Evolutionary conservation across 2,329 filamentous ascomycete genomes (phyloP).

Genomic region (Tolypocladium cylindrosporum): DNA sequence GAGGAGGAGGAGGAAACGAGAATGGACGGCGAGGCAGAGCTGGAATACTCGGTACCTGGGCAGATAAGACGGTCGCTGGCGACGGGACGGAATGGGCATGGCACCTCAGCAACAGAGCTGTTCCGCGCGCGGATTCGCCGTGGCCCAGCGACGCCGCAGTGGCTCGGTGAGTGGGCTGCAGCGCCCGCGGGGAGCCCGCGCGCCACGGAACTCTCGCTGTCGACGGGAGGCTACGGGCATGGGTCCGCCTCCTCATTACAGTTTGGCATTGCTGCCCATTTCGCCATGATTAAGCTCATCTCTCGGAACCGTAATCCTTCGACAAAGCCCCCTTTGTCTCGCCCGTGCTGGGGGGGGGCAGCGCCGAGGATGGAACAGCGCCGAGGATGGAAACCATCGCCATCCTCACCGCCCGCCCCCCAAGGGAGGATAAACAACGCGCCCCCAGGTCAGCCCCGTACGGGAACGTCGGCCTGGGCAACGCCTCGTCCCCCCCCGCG

Average conservation of each 20-base stretch:
- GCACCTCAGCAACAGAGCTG: neutral
- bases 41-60: neutral
- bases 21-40: neutral
- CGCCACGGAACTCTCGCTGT: neutral
- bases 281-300: neutral
- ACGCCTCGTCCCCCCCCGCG: neutral
- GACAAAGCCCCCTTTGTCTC: neutral
- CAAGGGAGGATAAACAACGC: neutral
- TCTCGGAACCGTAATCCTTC: neutral
- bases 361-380: neutral
- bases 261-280: neutral
- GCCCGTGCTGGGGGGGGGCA: neutral
- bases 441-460: neutral
- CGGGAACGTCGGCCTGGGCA: neutral
- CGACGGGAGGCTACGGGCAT: neutral
- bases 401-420: neutral
- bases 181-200: neutral
- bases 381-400: neutral
- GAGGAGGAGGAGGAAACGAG: neutral
- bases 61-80: neutral
- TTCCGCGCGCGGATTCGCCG: neutral
- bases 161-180: neutral
- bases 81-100: neutral
- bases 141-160: neutral
- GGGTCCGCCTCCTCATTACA: neutral